Evolutionary conservation across 1,284 basidiomycete species (phyloP).

Genomic region (Agroathelia rolfsii): DNA sequence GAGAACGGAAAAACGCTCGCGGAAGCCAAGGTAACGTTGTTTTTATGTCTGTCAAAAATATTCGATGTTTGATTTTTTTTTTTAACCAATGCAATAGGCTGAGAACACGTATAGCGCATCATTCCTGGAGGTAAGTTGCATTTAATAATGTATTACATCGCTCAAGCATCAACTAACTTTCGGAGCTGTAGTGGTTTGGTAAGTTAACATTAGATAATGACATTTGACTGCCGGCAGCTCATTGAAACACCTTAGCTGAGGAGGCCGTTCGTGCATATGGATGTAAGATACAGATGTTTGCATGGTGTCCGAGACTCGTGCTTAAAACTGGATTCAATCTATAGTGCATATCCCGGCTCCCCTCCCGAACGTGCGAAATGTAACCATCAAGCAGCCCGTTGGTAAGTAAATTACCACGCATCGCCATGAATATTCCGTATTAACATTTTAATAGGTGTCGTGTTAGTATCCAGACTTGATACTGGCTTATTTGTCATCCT

Average conservation of each 20-base stretch:
- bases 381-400: slow-evolving; percentile 92
- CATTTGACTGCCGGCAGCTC: no score
- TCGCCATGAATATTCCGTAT: slow-evolving; percentile 2
- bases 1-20: slow-evolving; percentile 88
- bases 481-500: slow-evolving; percentile 1
- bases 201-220: slow-evolving; percentile 18
- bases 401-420: slow-evolving; percentile 35
- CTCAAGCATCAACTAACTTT: slow-evolving; percentile 9
- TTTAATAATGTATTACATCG: slow-evolving; percentile 3
- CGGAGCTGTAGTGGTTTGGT: slow-evolving; percentile 67
- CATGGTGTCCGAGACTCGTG: no score
- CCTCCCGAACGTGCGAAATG: slow-evolving; percentile 64
- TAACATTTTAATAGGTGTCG: slow-evolving; percentile 35
- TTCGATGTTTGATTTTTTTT: neutral
- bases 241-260: slow-evolving; percentile 62
- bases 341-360: slow-evolving; percentile 78
- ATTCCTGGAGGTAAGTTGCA: slow-evolving; percentile 64
- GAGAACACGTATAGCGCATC: slow-evolving; percentile 78
- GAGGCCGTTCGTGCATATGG: slow-evolving; percentile 83
- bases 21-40: slow-evolving; percentile 58
- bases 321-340: slow-evolving; percentile 1
- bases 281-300: slow-evolving; percentile 30
- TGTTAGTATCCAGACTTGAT: slow-evolving; percentile 30
- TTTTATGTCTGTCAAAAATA: neutral
- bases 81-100: slow-evolving; percentile 31